Conservation (phyloP, 2,329 filamentous ascomycete species). For the Phaeosphaeria sp. region DNA sequence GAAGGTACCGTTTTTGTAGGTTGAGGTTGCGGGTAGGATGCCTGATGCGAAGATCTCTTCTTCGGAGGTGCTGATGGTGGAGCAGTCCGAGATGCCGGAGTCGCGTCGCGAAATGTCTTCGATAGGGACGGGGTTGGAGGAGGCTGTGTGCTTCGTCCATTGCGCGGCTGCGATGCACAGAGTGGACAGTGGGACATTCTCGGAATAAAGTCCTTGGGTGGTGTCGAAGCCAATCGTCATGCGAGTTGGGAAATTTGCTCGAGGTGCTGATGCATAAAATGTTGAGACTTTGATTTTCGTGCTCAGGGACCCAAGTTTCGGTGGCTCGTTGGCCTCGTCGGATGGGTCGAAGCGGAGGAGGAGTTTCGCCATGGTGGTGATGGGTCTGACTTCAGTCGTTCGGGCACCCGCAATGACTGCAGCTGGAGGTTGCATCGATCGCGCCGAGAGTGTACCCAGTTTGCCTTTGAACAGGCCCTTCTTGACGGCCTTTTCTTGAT, state of each 20-base stretch:
- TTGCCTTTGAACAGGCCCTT: conserved; percentile 67
- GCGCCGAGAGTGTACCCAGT: conserved; percentile 64
- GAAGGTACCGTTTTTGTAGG: conserved; percentile 57
- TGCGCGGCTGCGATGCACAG: conserved; percentile 64
- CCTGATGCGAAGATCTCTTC: conserved; percentile 28
- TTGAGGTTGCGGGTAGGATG: conserved; percentile 44
- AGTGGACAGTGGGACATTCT: conserved; percentile 61
- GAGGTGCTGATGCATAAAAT: conserved; percentile 62
- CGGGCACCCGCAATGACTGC: conserved; percentile 57
- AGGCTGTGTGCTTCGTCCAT: conserved; percentile 59
- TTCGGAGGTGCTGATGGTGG: conserved; percentile 24
- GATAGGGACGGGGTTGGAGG: conserved; percentile 36
- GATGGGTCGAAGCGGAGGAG: conserved; percentile 67
- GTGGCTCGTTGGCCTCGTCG: conserved; percentile 58
- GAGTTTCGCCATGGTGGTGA: conserved; percentile 63
- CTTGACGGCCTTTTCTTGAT: conserved; percentile 65
- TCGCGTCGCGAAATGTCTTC: conserved; percentile 45
- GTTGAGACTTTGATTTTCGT: conserved; percentile 66
- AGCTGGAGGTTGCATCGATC: conserved; percentile 64
- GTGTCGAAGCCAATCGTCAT: conserved; percentile 52
- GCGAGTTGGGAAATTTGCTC: conserved; percentile 57
- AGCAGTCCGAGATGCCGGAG: conserved; percentile 49
- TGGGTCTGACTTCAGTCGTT: conserved; percentile 47
- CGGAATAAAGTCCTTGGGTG: conserved; percentile 60
- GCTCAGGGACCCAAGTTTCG: conserved; percentile 59